Conservation (phyloP, 352 stramenopile species). For the Pythium pyrilobum region DNA sequence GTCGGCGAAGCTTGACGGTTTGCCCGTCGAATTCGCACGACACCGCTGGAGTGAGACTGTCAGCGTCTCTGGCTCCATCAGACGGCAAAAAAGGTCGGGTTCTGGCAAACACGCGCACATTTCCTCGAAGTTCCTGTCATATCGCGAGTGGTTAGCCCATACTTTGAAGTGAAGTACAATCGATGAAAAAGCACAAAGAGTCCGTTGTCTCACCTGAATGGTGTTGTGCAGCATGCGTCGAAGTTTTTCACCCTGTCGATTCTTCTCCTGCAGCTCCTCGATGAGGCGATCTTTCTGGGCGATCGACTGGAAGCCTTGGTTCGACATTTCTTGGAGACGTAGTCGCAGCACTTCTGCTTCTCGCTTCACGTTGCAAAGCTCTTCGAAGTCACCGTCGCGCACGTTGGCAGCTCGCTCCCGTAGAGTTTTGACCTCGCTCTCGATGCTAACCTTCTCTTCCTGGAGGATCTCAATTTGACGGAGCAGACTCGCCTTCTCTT, state of each 20-base stretch:
- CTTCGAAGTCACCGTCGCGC: slow-evolving; percentile 57
- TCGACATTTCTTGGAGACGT: slow-evolving; percentile 59
- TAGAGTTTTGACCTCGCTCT: slow-evolving; percentile 69
- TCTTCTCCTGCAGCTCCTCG: slow-evolving; percentile 62
- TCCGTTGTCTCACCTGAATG: no score
- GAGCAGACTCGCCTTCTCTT: slow-evolving; percentile 30
- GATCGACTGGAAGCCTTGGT: slow-evolving; percentile 54
- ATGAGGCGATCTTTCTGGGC: slow-evolving; percentile 69
- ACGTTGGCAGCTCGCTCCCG: slow-evolving; percentile 41
- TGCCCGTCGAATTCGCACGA: slow-evolving; percentile 69
- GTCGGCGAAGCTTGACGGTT: slow-evolving; percentile 52
- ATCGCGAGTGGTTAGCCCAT: neutral
- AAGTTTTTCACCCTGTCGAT: slow-evolving; percentile 74
- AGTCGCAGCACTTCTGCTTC: slow-evolving; percentile 68
- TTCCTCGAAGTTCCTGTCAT: slow-evolving; percentile 92
- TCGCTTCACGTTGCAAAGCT: slow-evolving; percentile 61
- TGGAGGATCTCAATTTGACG: slow-evolving; percentile 53
- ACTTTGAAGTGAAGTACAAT: neutral
- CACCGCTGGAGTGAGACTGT: slow-evolving; percentile 26
- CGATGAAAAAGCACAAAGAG: no score
- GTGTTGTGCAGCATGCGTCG: slow-evolving; percentile 97
- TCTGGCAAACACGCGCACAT: slow-evolving; percentile 96
- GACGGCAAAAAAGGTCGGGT: slow-evolving; percentile 89
- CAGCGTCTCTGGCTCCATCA: slow-evolving; percentile 44
- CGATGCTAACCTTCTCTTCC: slow-evolving; percentile 68